phyloP scores from a whole-genome alignment of 352 stramenopile species.

The Phytophthora nicotianae region DNA sequence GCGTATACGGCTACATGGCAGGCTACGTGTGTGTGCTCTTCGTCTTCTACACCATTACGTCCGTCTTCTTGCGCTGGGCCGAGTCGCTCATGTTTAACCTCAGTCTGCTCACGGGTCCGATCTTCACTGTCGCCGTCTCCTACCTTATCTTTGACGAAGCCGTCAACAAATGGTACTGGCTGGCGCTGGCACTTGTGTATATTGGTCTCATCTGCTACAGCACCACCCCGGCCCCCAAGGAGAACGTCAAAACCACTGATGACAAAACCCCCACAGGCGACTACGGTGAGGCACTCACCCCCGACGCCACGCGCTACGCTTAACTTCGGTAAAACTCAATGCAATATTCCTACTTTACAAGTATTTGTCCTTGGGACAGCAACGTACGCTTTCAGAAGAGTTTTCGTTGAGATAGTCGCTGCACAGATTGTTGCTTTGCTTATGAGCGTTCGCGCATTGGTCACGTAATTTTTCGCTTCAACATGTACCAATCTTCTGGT shows the following conservation, averaged over 20 bases:
- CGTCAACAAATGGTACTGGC: constrained; percentile 69
- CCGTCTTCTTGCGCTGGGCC: constrained; percentile 58
- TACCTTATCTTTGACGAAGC: constrained; percentile 65
- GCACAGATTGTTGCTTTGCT: no score
- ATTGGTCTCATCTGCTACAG: constrained; percentile 59
- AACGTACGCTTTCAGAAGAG: no score
- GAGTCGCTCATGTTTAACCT: constrained; percentile 79
- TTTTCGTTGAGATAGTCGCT: neutral
- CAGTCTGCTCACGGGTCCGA: constrained; percentile 56
- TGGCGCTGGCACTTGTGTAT: constrained; percentile 63
- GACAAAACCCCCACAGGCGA: constrained; percentile 19
- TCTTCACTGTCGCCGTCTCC: constrained; percentile 64
- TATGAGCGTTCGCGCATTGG: no score
- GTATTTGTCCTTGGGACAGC: no score
- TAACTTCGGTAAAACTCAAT: constrained; percentile 4
- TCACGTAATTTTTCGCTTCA: neutral
- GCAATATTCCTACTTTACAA: neutral
- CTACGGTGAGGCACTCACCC: constrained; percentile 27
- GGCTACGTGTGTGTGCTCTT: constrained; percentile 65
- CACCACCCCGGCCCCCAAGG: constrained; percentile 40
- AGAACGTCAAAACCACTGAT: constrained; percentile 19
- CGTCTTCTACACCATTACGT: constrained; percentile 67
- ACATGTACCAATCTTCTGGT: neutral
- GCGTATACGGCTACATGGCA: constrained; percentile 60
- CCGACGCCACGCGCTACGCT: constrained; percentile 21